Percentiles rank a stretch among this genome's conserved stretches.
Evolutionary conservation across 768 basidiomycete species (phyloP).

Genomic region (Hortiboletus campestris): DNA sequence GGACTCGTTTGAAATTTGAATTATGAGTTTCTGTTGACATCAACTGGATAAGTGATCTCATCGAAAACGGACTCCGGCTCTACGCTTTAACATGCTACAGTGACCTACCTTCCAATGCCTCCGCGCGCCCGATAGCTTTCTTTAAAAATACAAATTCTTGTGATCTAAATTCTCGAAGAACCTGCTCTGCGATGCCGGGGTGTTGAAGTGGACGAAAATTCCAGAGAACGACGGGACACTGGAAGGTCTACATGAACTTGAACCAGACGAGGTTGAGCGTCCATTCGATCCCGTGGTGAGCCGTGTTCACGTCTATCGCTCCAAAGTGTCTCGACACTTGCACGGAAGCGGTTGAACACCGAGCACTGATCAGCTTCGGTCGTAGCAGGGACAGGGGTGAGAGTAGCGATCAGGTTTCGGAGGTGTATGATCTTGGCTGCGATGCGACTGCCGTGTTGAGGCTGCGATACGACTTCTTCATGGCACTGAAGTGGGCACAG

Average conservation of each 20-base stretch:
- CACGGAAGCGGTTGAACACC: conserved; percentile 19
- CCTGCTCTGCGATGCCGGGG: conserved; percentile 16
- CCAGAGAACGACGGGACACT: conserved; percentile 4
- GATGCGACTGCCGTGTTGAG: conserved; percentile 16
- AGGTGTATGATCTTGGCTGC: conserved; percentile 23
- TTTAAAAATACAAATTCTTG: neutral
- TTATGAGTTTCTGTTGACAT: neutral
- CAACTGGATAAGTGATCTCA: neutral
- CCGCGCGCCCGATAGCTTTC: neutral
- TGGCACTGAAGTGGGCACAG: neutral
- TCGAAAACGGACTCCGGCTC: neutral
- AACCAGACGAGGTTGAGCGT: conserved; percentile 1
- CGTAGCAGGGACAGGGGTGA: conserved; percentile 23
- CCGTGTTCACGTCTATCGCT: conserved; percentile 10
- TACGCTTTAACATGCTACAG: neutral
- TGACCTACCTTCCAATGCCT: neutral
- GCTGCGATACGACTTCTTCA: conserved; percentile 2
- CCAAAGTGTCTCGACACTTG: conserved; percentile 21
- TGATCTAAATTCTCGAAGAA: conserved; percentile 21
- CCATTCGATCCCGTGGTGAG: neutral
- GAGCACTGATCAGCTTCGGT: conserved; percentile 13
- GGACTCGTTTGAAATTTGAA: neutral
- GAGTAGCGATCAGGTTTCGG: conserved; percentile 16
- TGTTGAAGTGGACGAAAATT: conserved; percentile 6
- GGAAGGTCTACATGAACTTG: conserved; percentile 1